These are phyloP conservation scores for Papiliotrema laurentii DNA, from an alignment of 1,284 basidiomycete species.

Conservation along the genomic window DNA sequence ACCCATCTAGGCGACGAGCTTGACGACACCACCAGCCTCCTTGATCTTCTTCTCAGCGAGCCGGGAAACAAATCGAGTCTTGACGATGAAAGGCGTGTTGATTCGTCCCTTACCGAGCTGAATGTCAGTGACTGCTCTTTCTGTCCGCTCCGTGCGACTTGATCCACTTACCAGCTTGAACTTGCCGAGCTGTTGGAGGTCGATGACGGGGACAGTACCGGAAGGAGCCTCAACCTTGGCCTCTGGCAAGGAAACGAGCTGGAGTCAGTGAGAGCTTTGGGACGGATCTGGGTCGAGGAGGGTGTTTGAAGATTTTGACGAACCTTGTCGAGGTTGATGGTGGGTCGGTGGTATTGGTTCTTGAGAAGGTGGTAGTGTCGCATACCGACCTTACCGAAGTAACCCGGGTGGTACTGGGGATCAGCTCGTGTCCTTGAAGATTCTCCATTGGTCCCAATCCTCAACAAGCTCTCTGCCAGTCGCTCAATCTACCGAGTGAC, in stretches of 20 bases:
- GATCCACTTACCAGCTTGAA: conserved; percentile 64
- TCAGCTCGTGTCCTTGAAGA: background rate
- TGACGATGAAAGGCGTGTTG: conserved; percentile 78
- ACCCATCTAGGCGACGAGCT: conserved; percentile 69
- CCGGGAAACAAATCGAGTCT: conserved; percentile 86
- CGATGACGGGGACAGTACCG: conserved; percentile 79
- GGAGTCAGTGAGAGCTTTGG: conserved; percentile 52
- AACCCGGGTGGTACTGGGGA: conserved; percentile 75
- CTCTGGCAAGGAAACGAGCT: conserved; percentile 50
- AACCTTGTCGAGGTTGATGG: conserved; percentile 93
- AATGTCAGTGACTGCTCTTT: conserved; percentile 1
- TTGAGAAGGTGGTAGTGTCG: conserved; percentile 93
- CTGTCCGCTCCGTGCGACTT: background rate
- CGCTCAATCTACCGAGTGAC: background rate
- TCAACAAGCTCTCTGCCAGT: background rate
- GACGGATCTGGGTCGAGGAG: background rate
- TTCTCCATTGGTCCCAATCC: background rate
- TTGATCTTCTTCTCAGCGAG: conserved; percentile 76
- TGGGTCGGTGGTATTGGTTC: conserved; percentile 85
- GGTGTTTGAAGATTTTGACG: conserved; percentile 49
- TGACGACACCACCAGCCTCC: conserved; percentile 89
- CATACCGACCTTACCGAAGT: conserved; percentile 81
- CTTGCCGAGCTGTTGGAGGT: conserved; percentile 78
- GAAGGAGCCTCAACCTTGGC: conserved; percentile 47
- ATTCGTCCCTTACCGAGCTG: conserved; percentile 48